These are phyloP conservation scores for Pythium dissotocum DNA, from an alignment of 352 stramenopile genomes.

Conservation along the genomic window DNA sequence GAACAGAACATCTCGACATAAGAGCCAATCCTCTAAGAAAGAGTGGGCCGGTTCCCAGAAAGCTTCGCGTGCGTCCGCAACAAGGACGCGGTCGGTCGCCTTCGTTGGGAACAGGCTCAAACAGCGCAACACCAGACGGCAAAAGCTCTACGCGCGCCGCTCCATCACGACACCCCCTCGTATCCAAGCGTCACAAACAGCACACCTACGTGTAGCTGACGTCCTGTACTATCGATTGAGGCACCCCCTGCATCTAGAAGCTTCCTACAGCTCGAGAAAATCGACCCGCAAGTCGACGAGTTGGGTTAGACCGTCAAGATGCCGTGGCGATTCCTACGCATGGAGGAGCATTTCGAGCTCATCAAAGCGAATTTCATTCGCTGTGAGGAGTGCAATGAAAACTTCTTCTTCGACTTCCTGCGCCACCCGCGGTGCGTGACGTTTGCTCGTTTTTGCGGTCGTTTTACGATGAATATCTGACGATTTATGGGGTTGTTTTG, in stretches of 20 bases:
- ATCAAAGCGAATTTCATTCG: constrained; percentile 71
- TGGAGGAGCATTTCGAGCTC: constrained; percentile 70
- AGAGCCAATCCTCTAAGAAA: background rate
- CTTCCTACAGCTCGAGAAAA: background rate
- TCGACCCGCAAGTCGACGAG: background rate
- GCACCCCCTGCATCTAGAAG: background rate
- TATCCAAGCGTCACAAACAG: background rate
- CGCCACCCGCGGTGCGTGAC: constrained; percentile 54
- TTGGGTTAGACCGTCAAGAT: constrained; percentile 2
- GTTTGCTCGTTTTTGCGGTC: constrained; percentile 3
- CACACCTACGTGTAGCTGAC: background rate
- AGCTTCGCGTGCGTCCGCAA: background rate
- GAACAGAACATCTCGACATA: background rate
- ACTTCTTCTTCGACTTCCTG: constrained; percentile 82
- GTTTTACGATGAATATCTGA: background rate
- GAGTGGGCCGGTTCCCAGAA: background rate
- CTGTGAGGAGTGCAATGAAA: constrained; percentile 80
- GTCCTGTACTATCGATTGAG: background rate
- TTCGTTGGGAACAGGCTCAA: background rate
- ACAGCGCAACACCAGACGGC: background rate
- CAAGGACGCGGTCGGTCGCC: background rate
- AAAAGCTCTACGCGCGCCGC: background rate
- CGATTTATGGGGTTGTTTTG: background rate
- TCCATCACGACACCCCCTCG: background rate
- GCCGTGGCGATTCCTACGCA: constrained; percentile 39